Evolutionary conservation across 1,139 yeast genomes (phyloP), one percentile per base, ranked within the genome.

Genomic region (Geotrichum fermentans): DNA sequence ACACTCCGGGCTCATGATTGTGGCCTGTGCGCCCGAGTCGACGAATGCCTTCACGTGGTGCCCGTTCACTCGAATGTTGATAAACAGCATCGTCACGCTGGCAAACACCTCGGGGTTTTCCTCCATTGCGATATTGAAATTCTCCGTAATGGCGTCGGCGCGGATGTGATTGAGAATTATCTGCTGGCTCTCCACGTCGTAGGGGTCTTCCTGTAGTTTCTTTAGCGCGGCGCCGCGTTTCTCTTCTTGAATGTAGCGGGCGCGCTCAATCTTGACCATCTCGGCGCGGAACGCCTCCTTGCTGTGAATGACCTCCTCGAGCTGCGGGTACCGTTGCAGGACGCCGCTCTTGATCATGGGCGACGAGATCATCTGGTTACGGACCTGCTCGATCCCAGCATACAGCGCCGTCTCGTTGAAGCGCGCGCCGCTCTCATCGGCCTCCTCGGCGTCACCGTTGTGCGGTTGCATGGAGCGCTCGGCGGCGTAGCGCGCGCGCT

Each of bases 11-110:
- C 89, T 80, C 64, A 83, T 83, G 45, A 90, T 83, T 0, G 98
- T 89, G 38, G 80, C 74, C 65, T 89, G 97, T 0, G 99, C 98
- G 1, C 99, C 98, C 0, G 97, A 81, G 64, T 92, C 99, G 10
- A 92, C 95, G 71, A 92, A 87, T 0, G 97, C 97, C 64, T 87
- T 87, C 7, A 89, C 85, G 21, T 82, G 79, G 44, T 76, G 74
- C 0, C 94, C 92, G 61, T 90, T 89, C 22, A 92, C 83, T 54
- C 79, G 80, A 47, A 89, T 74, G 50, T 82, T 74, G 17, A 92
- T 80, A 67, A 82, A 90, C 46, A 92, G 73, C 96, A 94, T 89
- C 37, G 79, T 78, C 3, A 92, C 94, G 0, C 77, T 69, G 0
- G 90, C 82, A 66, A 92, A 92, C 37, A 87, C 77, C 65, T 92